phyloP scores from a whole-genome alignment of 805 yeast species.

The Candida xyloterini region DNA sequence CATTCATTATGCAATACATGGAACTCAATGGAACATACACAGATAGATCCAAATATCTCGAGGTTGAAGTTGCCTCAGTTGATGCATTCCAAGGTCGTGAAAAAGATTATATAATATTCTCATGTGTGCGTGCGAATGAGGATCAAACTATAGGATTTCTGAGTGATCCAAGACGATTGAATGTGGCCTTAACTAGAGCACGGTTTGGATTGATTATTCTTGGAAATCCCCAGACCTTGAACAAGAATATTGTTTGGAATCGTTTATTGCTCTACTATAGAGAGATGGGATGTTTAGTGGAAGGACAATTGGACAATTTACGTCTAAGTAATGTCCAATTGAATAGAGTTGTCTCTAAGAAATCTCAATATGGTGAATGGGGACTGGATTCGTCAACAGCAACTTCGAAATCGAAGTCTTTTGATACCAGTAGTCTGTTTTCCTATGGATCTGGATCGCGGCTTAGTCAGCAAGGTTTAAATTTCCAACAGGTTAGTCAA shows the following conservation, averaged over 20 bases:
- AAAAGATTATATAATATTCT: conserved; percentile 48
- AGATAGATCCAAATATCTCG: conserved; percentile 60
- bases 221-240: conserved; percentile 80
- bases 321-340: conserved; percentile 67
- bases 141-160: conserved; percentile 76
- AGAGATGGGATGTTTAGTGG: conserved; percentile 84
- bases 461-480: conserved; percentile 10
- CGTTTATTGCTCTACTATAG: conserved; percentile 72
- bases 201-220: conserved; percentile 74
- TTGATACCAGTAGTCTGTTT: conserved; percentile 38
- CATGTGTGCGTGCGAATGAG: conserved; percentile 65
- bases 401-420: conserved; percentile 25
- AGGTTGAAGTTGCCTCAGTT: conserved; percentile 83
- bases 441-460: conserved; percentile 33
- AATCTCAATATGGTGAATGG: conserved; percentile 1
- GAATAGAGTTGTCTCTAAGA: conserved; percentile 13
- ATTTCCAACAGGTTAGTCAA: conserved; percentile 6
- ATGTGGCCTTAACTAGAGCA: conserved; percentile 89
- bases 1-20: conserved; percentile 77
- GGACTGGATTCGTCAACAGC: conserved; percentile 7
- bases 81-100: conserved; percentile 64
- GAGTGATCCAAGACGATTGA: conserved; percentile 79
- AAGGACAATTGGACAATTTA: conserved; percentile 79
- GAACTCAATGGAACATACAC: conserved; percentile 60
- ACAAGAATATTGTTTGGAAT: conserved; percentile 74